Conservation (phyloP, 2,329 filamentous ascomycete species). For the Teratosphaeria epicoccoides region DNA sequence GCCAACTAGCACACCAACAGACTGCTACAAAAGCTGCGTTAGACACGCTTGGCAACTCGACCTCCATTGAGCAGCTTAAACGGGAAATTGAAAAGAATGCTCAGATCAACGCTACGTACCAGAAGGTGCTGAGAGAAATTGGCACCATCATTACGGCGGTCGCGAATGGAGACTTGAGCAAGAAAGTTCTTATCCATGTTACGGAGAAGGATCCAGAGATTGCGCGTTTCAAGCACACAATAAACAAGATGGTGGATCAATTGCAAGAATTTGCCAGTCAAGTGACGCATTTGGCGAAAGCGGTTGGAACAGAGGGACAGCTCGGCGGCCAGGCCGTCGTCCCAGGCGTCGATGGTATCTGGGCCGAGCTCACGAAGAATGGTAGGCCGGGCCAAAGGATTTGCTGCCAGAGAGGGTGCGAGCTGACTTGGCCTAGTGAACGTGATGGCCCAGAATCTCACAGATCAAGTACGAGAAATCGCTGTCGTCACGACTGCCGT, state of each 20-base stretch:
- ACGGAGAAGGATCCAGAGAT: conserved; percentile 98
- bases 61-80: conserved; percentile 83
- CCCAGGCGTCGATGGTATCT: conserved; percentile 87
- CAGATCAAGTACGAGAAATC: conserved; percentile 94
- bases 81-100: conserved; percentile 93
- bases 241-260: conserved; percentile 99
- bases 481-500: conserved; percentile 94
- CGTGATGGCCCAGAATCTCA: conserved; percentile 96
- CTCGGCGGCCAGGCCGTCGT: conserved; percentile 90
- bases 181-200: conserved; percentile 91
- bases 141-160: conserved; percentile 96
- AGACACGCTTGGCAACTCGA: conserved; percentile 67
- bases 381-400: conserved; percentile 33
- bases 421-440: conserved; percentile 52
- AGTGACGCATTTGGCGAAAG: conserved; percentile 85
- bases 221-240: conserved; percentile 92
- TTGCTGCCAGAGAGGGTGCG: neutral
- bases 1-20: conserved; percentile 76
- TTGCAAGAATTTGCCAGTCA: conserved; percentile 93
- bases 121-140: conserved; percentile 92
- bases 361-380: conserved; percentile 78
- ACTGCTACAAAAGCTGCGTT: conserved; percentile 74
- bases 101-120: conserved; percentile 96
- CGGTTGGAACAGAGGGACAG: conserved; percentile 91
- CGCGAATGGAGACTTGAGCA: conserved; percentile 87